These are phyloP conservation scores for Metarhizium robertsii DNA, from an alignment of 2,329 filamentous ascomycete species.

Conservation along the genomic window DNA sequence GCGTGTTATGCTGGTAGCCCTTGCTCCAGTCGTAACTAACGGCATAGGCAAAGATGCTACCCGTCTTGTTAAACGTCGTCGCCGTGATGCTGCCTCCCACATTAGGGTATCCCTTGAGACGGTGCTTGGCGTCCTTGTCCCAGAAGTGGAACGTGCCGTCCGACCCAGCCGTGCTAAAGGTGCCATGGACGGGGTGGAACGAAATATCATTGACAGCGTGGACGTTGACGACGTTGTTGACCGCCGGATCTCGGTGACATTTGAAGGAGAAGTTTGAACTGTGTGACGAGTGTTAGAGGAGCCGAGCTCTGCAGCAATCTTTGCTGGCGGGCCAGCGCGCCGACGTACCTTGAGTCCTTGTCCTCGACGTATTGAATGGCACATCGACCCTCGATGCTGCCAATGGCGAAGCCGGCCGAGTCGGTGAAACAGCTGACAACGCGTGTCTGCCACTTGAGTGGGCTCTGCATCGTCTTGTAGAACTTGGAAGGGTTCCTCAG, in stretches of 20 bases:
- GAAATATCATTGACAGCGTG: constrained; percentile 95
- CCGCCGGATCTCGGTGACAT: constrained; percentile 79
- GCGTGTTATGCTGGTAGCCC: constrained; percentile 78
- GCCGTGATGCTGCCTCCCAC: constrained; percentile 81
- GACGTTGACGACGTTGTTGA: constrained; percentile 74
- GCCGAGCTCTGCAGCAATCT: not conserved
- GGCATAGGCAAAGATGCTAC: constrained; percentile 78
- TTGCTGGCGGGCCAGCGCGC: not conserved
- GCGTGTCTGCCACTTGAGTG: constrained; percentile 95
- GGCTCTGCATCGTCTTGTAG: constrained; percentile 94
- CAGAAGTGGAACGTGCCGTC: constrained; percentile 97
- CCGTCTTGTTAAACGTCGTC: constrained; percentile 83
- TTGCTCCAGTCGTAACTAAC: constrained; percentile 98
- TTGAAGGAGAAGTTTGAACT: constrained; percentile 98
- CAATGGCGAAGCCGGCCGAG: constrained; percentile 84
- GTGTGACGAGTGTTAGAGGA: not conserved
- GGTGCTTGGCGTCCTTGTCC: constrained; percentile 87
- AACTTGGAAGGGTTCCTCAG: constrained; percentile 80
- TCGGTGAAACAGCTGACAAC: constrained; percentile 94
- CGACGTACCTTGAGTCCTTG: constrained; percentile 64
- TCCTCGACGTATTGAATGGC: constrained; percentile 98
- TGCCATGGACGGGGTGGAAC: constrained; percentile 93
- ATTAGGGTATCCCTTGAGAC: constrained; percentile 78
- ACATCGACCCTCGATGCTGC: constrained; percentile 92
- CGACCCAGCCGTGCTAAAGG: constrained; percentile 92